phyloP scores from a whole-genome alignment of 371 early-diverging fungal genomes.

The Chytridium lagenaria region DNA sequence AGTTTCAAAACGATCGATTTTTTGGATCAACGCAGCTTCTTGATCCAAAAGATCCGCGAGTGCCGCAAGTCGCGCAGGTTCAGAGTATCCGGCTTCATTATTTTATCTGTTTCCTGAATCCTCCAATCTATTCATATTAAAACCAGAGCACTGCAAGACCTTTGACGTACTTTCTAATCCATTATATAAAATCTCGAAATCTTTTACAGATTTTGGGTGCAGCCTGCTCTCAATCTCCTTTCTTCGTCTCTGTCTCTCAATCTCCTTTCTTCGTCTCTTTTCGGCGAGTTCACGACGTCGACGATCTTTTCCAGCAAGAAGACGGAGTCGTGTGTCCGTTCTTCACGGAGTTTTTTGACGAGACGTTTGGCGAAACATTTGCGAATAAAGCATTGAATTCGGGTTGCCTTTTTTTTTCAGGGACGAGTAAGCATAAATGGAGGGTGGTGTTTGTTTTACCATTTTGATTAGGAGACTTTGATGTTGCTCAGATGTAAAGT shows the following conservation, averaged over 20 bases:
- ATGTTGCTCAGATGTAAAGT: slow-evolving; percentile 51
- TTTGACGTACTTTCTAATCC: slow-evolving; percentile 55
- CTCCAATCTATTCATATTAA: slow-evolving; percentile 59
- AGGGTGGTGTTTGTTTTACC: slow-evolving; percentile 31
- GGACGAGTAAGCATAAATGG: not conserved
- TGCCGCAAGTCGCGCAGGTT: slow-evolving; percentile 53
- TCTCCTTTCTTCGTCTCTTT: no score
- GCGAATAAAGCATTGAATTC: slow-evolving; percentile 60
- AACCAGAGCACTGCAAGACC: not conserved
- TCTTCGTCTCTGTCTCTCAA: slow-evolving; percentile 48
- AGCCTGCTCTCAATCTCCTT: slow-evolving; percentile 56
- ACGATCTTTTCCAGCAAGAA: slow-evolving; percentile 52
- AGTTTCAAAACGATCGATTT: slow-evolving; percentile 59
- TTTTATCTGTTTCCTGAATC: slow-evolving; percentile 53
- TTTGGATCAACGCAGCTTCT: slow-evolving; percentile 58
- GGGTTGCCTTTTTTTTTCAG: slow-evolving; percentile 36
- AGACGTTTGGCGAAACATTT: slow-evolving; percentile 42
- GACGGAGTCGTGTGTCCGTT: slow-evolving; percentile 38
- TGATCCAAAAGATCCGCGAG: slow-evolving; percentile 61
- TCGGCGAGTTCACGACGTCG: no score
- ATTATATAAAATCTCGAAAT: slow-evolving; percentile 61
- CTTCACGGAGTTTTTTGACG: slow-evolving; percentile 38
- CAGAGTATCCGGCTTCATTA: slow-evolving; percentile 49
- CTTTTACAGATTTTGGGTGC: slow-evolving; percentile 55
- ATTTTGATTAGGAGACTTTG: slow-evolving; percentile 29